Evolutionary conservation across 495 filamentous ascomycete genomes (phyloP), one percentile per base, ranked within the genome.

Genomic region (Penicillium chermesinum): DNA sequence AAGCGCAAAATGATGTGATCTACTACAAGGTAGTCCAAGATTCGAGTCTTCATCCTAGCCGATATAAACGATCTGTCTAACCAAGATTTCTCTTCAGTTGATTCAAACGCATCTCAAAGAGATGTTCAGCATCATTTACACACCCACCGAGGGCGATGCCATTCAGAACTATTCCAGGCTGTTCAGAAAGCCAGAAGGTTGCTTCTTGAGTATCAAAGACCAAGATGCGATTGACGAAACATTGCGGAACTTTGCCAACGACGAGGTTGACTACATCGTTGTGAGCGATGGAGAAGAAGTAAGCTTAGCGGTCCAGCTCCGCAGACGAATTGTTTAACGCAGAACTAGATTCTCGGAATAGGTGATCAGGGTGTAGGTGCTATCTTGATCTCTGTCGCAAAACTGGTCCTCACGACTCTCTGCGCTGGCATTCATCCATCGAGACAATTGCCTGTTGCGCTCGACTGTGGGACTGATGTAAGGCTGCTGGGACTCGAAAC

Each of bases 351-450:
- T 47, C 77, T 95, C 5, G 89, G 89, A 0, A 91, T 95, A 45
- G 90, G 89, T 2, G 89, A 95, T 58, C 89, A 95, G 64, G 89
- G 90, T n/a, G 85, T 88, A 3, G 90, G 90, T 12, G 88, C 83
- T 6, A 87, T 96, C 42, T 68, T 93, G 13, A 95, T 95, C 42
- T 88, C 85, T 2, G 74, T 88, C 1, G 89, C 89, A 2, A 95
- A 95, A 59, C 70, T 95, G 12, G 84, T 84, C 6, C 70, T 95
- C 25, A 89, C 86, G 30, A 93, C 90, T 0, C 61, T 91, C 0
- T 95, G 90, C 64, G 89, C 85, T 30, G 90, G 89, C 1, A 85
- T 95, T 25, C 85, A 93, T 62, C 88, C 88, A 10, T 81, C 83
- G 20, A 72, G 89, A 38, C 87, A 87, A 25, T 66, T 94, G 0